These are phyloP conservation scores for Cyclotella sp. DNA, from an alignment of 108 stramenopile genomes.

Conservation along the genomic window DNA sequence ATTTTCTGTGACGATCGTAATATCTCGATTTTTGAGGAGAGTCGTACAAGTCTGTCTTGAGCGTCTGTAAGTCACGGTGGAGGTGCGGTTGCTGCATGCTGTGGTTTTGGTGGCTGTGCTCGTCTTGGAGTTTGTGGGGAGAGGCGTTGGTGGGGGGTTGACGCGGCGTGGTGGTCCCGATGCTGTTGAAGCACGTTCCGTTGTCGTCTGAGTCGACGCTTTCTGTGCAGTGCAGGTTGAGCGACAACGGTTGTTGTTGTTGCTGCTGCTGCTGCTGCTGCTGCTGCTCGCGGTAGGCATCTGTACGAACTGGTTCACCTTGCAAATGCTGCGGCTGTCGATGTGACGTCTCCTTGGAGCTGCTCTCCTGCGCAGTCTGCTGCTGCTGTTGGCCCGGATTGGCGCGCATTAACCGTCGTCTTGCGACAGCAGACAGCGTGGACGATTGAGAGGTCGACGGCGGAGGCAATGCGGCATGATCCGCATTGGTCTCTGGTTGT, in stretches of 20 bases:
- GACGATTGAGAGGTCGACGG: background rate
- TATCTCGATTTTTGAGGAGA: background rate
- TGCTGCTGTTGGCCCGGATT: background rate
- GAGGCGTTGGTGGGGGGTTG: constrained; percentile 14
- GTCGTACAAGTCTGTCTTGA: background rate
- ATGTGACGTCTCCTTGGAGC: background rate
- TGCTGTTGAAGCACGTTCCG: constrained; percentile 51
- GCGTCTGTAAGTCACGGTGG: constrained; percentile 7
- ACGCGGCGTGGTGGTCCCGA: constrained; percentile 44
- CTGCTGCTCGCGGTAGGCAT: constrained; percentile 5
- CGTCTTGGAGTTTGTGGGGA: constrained; percentile 1
- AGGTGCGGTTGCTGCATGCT: constrained; percentile 4
- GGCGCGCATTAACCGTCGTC: constrained; percentile 13
- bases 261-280: constrained; percentile 1
- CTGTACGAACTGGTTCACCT: background rate
- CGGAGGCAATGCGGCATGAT: background rate
- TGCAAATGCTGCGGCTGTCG: constrained; percentile 25
- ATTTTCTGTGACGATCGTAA: background rate
- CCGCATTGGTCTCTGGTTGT: background rate
- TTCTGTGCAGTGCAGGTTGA: constrained; percentile 11
- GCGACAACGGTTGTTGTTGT: constrained; percentile 1
- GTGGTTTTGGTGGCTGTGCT: background rate
- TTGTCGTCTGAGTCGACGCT: constrained; percentile 44
- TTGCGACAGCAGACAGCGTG: background rate
- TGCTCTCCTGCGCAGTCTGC: background rate